These are phyloP conservation scores for Diospyros kaki DNA, from an alignment of 148 eudicot species.

Conservation along the genomic window DNA sequence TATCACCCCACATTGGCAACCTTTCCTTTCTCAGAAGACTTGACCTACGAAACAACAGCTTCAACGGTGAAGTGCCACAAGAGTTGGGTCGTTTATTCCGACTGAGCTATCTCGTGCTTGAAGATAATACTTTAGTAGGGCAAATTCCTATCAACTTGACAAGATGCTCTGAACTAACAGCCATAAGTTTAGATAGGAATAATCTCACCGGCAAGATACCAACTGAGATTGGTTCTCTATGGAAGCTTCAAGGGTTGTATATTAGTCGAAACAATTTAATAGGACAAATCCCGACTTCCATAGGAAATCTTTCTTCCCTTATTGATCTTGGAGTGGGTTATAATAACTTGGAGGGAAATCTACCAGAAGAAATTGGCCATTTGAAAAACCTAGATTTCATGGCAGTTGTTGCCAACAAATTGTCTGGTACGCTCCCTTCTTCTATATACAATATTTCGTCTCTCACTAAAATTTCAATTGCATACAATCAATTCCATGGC, in stretches of 20 bases:
- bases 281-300: slow-evolving; percentile 20
- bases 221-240: slow-evolving; percentile 19
- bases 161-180: slow-evolving; percentile 7
- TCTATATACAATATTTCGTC: slow-evolving; percentile 19
- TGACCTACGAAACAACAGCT: slow-evolving; percentile 17
- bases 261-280: slow-evolving; percentile 13
- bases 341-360: slow-evolving; percentile 16
- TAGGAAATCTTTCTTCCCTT: slow-evolving; percentile 21
- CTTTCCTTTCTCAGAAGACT: slow-evolving; percentile 24
- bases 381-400: slow-evolving; percentile 15
- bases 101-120: slow-evolving; percentile 11
- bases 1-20: slow-evolving; percentile 25
- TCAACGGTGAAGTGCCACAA: slow-evolving; percentile 15
- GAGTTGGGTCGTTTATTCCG: slow-evolving; percentile 21
- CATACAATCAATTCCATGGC: slow-evolving; percentile 16
- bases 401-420: slow-evolving; percentile 9
- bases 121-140: slow-evolving; percentile 21
- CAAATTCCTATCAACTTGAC: slow-evolving; percentile 17
- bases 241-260: slow-evolving; percentile 14
- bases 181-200: slow-evolving; percentile 16
- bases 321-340: slow-evolving; percentile 13
- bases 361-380: slow-evolving; percentile 17
- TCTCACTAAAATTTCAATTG: slow-evolving; percentile 1
- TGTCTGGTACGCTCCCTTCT: slow-evolving; percentile 18
- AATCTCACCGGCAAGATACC: slow-evolving; percentile 20